Percentiles rank a stretch among this genome's conserved stretches.
phyloP scores from a whole-genome alignment of 208 protist species.

The Crithidia bombi region DNA sequence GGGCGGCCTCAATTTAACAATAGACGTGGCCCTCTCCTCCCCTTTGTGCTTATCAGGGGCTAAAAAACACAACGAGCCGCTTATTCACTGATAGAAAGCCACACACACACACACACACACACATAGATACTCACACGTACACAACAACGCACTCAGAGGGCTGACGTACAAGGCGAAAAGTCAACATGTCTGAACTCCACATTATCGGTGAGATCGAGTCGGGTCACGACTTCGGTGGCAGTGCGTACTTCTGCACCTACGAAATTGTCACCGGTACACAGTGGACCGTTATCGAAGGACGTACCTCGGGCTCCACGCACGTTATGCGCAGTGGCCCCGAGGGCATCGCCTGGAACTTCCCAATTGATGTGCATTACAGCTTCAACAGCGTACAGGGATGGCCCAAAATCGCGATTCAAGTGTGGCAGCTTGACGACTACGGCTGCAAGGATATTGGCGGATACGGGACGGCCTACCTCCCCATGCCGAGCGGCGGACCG shows the following conservation, averaged over 20 bases:
- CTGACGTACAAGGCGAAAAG: too few species aligned
- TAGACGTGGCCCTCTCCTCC: too few species aligned
- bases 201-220: constrained; percentile 81
- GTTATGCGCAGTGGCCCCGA: constrained; percentile 65
- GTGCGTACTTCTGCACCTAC: constrained; percentile 83
- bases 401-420: constrained; percentile 89
- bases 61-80: neutral
- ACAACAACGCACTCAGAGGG: neutral
- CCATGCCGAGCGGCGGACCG: constrained; percentile 50
- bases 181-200: constrained; percentile 84
- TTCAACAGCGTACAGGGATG: constrained; percentile 80
- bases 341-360: constrained; percentile 76
- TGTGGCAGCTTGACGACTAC: constrained; percentile 89
- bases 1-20: too few species aligned
- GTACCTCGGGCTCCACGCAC: constrained; percentile 79
- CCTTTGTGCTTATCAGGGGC: too few species aligned
- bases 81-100: neutral
- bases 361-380: constrained; percentile 87
- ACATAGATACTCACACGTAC: neutral
- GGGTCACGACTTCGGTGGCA: constrained; percentile 68
- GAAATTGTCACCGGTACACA: constrained; percentile 76
- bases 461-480: constrained; percentile 87
- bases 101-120: constrained; percentile 12
- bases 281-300: constrained; percentile 78
- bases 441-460: constrained; percentile 86